Base-by-base conservation (phyloP, 306 rosid species). In the Vigna mungo region DNA sequence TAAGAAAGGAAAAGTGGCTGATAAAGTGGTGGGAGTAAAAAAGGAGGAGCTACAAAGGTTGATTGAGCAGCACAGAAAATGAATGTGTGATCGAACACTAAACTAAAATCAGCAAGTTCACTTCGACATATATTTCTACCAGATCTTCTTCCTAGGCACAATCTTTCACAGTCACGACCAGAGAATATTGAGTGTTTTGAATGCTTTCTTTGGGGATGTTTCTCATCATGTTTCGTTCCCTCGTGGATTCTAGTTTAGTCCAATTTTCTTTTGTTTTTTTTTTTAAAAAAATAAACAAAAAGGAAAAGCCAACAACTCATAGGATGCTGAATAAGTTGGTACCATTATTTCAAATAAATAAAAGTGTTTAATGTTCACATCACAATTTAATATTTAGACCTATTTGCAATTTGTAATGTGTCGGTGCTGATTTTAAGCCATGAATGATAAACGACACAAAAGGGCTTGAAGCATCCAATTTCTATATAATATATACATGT, bases 1-100 rank as follows among this genome's bases (percentile, higher is more conserved):
- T 8, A 90, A 87, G 89, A 88, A 81, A 15, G 96, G 92, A n/a
- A 73, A 71, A 30, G 85, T 84, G 9, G 51, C 82, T 13, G 88
- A 83, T 21, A 90, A 17, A 78, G 88, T 90, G 60, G 87, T 85
- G 20, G 97, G 91, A 41, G 87, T 81, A 20, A 89, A 53, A 72
- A 87, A 81, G 69, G 93, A 89, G 17, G 90, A 89, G 37, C 85
- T 90, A 56, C 82, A 80, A 74, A 81, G 67, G 79, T 83, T 86
- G 85, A 90, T 90, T 78, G 89, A 90, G 80, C 74, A 86, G 52
- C 87, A 84, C 85, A 82, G 83, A 54, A 84, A 78, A 79, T 80
- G 30, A 75, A 39, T 37, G n/a, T 41, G 10, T 52, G 25, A 68
- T 49, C 60, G 23, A 58, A 23, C 67, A 20, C 5, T 39, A 55